Evolutionary conservation across 2,329 filamentous ascomycete species (phyloP), one percentile per base, ranked within the genome.

Genomic region (Dactylellina parvicollis): DNA sequence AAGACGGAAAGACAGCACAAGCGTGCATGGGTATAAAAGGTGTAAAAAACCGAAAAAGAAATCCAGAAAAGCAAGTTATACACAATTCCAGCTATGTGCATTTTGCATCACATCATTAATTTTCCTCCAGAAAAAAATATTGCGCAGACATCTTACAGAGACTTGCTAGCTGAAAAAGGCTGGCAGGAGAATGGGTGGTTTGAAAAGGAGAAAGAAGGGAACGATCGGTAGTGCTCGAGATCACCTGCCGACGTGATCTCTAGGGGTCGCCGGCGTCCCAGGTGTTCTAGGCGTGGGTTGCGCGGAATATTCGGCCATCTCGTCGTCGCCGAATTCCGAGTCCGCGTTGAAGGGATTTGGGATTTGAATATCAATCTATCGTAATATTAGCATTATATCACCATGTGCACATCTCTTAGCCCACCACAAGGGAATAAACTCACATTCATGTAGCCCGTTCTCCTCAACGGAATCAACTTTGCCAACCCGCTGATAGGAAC

Each of bases 361-460:
- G 66, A 93, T 91, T 81, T 92, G 90, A 52, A 93, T 91, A 77
- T 93, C 90, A 77, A 93, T 85, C 89, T 91, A 67, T 18, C 16
- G 26, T n/a, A 34, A 81, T 79, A 36, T 73, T 49, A 73, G 60
- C 36, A 54, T 66, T 10, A 59, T 47, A 50, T 34, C 10, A 32
- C 10, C 20, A 20, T 18, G 16, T 44, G 22, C 2, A 16, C 20
- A 18, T 3, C 42, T 36, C 16, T 50, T 36, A 7, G 22, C 46
- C 30, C 24, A 57, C n/a, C 47, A 75, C 32, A 10, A 24, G 60
- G 20, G 26, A 76, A 44, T 26, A 44, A 28, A 80, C 88, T 82
- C 81, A 91, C 89, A 76, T 86, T 92, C 88, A 96, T 89, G 80
- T 96, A 97, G 0, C 91, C 94, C 38, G 93, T 96, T 78, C 89